Conservation (phyloP, 2,329 filamentous ascomycete species). For the Clathrospora elynae region DNA sequence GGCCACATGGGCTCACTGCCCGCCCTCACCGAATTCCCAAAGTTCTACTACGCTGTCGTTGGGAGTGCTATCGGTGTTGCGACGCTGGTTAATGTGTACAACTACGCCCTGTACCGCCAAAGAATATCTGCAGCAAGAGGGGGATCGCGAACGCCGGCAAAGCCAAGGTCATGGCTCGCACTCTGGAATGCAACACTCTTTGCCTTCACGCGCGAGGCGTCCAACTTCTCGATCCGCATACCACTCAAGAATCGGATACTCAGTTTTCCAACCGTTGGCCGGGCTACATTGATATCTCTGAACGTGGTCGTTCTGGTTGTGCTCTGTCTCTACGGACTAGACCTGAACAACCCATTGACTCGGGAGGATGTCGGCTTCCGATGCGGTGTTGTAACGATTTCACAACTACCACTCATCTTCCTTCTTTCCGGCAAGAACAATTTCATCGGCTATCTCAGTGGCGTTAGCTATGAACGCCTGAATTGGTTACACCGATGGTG, state of each 20-base stretch:
- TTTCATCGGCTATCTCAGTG: conserved; percentile 64
- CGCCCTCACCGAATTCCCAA: conserved; percentile 54
- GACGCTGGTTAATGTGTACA: conserved; percentile 53
- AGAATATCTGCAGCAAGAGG: conserved; percentile 55
- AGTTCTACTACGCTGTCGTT: conserved; percentile 60
- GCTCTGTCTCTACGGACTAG: conserved; percentile 61
- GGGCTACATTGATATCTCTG: conserved; percentile 47
- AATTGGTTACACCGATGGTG: conserved; percentile 79
- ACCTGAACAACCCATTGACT: conserved; percentile 55
- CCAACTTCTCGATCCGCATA: conserved; percentile 53
- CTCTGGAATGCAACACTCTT: conserved; percentile 58
- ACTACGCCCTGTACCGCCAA: conserved; percentile 56
- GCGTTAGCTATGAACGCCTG: conserved; percentile 69
- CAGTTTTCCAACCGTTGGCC: conserved; percentile 50
- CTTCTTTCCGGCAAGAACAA: conserved; percentile 62
- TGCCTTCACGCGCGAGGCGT: conserved; percentile 60
- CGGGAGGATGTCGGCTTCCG: conserved; percentile 64
- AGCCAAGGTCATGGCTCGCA: conserved; percentile 58
- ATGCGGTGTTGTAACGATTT: conserved; percentile 58
- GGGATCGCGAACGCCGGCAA: conserved; percentile 54
- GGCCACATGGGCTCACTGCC: conserved; percentile 54
- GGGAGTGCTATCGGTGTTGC: conserved; percentile 53
- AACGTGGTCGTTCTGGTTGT: conserved; percentile 60
- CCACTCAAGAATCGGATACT: conserved; percentile 43
- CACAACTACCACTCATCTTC: conserved; percentile 62